phyloP scores from a whole-genome alignment of 768 basidiomycete genomes.

The Lactifluus pinguis region DNA sequence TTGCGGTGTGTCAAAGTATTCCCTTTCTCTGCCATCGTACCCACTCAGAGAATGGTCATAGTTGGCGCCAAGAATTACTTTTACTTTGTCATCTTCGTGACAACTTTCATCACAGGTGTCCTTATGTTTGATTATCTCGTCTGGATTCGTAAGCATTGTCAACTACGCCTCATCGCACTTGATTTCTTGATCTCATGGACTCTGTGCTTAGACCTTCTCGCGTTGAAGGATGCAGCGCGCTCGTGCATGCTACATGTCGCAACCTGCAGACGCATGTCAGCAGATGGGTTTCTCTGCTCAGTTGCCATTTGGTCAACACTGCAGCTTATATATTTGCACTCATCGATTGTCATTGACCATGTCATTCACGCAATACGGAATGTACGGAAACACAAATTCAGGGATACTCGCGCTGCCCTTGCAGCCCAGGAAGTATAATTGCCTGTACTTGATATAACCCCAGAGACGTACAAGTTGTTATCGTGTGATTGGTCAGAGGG shows the following conservation, averaged over 20 bases:
- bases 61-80: slow-evolving; percentile 4
- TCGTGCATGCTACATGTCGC: not conserved
- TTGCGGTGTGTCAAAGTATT: not conserved
- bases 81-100: not conserved
- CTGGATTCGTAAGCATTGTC: slow-evolving; percentile 1
- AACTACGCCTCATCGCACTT: not conserved
- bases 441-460: too few relatives aligned
- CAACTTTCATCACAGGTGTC: not conserved
- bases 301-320: slow-evolving; percentile 1
- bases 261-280: not conserved
- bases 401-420: not conserved
- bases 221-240: not conserved
- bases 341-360: not conserved
- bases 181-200: not conserved
- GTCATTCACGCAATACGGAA: not conserved
- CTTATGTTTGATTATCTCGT: slow-evolving; percentile 1
- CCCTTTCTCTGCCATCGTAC: not conserved
- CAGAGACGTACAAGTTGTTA: too few relatives aligned
- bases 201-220: not conserved
- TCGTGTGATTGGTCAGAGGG: too few relatives aligned
- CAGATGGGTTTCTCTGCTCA: not conserved
- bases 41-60: not conserved
- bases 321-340: not conserved
- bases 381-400: not conserved
- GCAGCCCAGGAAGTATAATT: too few relatives aligned